Evolutionary conservation across 306 rosid genomes (phyloP).

Genomic region (Vigna reflexopilosa): DNA sequence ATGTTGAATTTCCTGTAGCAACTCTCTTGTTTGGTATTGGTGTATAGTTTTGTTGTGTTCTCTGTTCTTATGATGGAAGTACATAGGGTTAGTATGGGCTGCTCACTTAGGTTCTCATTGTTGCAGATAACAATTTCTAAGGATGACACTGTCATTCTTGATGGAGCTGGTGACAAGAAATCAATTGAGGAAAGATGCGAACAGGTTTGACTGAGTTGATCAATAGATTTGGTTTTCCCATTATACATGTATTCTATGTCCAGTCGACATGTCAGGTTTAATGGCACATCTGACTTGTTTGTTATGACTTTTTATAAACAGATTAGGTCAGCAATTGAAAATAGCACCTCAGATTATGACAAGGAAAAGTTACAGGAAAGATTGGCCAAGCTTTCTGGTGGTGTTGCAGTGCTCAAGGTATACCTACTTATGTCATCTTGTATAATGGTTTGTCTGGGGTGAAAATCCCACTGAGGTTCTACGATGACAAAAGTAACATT

Average conservation of each 20-base stretch:
- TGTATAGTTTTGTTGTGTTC: neutral
- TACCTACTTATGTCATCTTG: neutral
- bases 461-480: neutral
- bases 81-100: neutral
- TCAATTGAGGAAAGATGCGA: constrained; percentile 92
- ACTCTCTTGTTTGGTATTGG: neutral
- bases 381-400: constrained; percentile 93
- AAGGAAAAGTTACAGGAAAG: constrained; percentile 95
- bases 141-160: constrained; percentile 96
- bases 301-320: constrained; percentile 43
- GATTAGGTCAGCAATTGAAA: constrained; percentile 84
- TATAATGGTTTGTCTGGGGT: neutral
- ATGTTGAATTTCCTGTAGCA: neutral
- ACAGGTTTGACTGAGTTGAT: constrained; percentile 66
- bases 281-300: constrained; percentile 16
- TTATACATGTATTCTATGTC: constrained; percentile 6
- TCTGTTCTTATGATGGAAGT: neutral
- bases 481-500: constrained; percentile 33
- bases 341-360: constrained; percentile 91
- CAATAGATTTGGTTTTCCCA: constrained; percentile 17
- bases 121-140: constrained; percentile 86
- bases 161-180: constrained; percentile 95
- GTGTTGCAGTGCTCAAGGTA: constrained; percentile 97
- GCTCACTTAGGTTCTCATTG: constrained; percentile 25
- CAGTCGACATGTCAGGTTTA: neutral